Evolutionary conservation across 129 eudicot species (phyloP), one percentile per base, ranked within the genome.

Genomic region (sunflower (Helianthus annuus)): DNA sequence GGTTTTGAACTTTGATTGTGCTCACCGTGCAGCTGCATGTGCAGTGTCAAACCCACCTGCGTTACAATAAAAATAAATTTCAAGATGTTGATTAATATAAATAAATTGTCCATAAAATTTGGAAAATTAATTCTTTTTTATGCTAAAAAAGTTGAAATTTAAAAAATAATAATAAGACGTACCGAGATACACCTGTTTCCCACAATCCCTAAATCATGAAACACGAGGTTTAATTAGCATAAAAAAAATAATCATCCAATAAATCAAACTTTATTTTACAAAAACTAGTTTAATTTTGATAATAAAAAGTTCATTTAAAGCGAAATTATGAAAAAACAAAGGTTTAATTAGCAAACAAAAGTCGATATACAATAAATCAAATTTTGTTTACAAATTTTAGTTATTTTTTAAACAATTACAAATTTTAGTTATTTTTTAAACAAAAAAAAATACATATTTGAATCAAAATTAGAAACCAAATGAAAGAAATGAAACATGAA

Each of bases 121-220:
- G 42, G 39, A 27, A 15, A 59, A 58, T 10, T 58, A 58, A 27
- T 58, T 19, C 22, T 55, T 17, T 55, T 16, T 19, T 3, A 17
- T 17, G 19, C 13, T 17, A 55, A 49, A 29, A 70, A 68, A 13
- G 6, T 14, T 6, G 2, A 9, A n/a, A 53, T 52, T 52, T 3
- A 52, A 6, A 17, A 54, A 46, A 3, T 15, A 10, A 0, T 14
- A 42, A 42, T 6, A 13, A 60, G 4, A 29, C 86, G 10, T 82
- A 94, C 99, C 99, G 5, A 94, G 88, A 81, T 94, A 94, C 61
- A 94, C 99, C 81, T 94, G 99, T 62, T 94, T 94, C 69, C 99
- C 99, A 67, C 99, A 94, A 70, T 94, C 99, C 99, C 99, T 94
- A 82, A 56, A 75, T 73, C 67, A 81, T 57, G 48, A 76, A 22